Conservation (phyloP, 1,284 basidiomycete species). For the Cryptococcus sp. region DNA sequence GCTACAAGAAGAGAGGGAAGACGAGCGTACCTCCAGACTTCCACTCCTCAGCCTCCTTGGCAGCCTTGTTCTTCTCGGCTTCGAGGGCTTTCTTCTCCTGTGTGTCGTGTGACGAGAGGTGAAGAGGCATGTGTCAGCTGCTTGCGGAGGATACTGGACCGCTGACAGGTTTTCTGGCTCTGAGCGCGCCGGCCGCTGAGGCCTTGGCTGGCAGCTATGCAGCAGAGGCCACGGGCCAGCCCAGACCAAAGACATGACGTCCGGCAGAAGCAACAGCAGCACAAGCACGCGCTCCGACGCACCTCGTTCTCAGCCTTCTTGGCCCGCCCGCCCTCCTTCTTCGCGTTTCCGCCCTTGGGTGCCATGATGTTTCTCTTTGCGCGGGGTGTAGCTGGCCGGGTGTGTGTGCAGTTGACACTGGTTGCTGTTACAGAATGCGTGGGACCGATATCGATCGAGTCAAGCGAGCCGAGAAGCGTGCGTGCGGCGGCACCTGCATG, state of each 20-base stretch:
- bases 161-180: no score
- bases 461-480: background rate
- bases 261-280: background rate
- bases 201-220: no score
- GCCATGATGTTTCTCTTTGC: slow-evolving; percentile 56
- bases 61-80: slow-evolving; percentile 44
- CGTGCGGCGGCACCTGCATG: background rate
- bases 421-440: background rate
- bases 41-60: slow-evolving; percentile 75
- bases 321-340: slow-evolving; percentile 81
- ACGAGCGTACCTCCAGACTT: slow-evolving; percentile 59
- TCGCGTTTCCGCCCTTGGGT: slow-evolving; percentile 74
- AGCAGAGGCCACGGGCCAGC: background rate
- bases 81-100: slow-evolving; percentile 34
- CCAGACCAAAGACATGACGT: background rate
- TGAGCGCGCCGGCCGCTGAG: no score
- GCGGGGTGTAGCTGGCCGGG: background rate
- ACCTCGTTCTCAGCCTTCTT: slow-evolving; percentile 92
- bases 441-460: background rate
- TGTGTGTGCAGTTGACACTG: background rate
- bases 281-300: slow-evolving; percentile 46
- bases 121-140: no score
- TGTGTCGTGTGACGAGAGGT: no score
- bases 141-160: no score
- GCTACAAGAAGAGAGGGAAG: background rate